A percentile compares a stretch with the other conserved stretches of the same genome.
phyloP scores from a whole-genome alignment of 2,329 filamentous ascomycete species.

The Botrytis byssoidea region DNA sequence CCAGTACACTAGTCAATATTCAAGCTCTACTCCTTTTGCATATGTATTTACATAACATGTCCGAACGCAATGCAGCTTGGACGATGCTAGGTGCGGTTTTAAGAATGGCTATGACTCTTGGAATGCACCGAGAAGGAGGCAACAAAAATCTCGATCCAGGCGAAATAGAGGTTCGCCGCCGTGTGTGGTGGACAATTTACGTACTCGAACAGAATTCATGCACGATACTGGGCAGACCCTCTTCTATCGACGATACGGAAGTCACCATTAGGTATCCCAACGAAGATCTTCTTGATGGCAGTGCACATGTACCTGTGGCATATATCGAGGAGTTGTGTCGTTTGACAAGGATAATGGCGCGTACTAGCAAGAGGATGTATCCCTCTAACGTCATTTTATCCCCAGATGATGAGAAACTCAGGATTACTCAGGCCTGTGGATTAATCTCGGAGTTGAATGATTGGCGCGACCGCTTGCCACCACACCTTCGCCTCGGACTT shows the following conservation, averaged over 20 bases:
- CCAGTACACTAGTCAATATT: constrained; percentile 44
- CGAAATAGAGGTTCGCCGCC: constrained; percentile 35
- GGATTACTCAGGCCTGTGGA: constrained; percentile 29
- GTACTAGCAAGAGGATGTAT: constrained; percentile 36
- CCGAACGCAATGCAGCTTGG: constrained; percentile 45
- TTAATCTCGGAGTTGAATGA: constrained; percentile 32
- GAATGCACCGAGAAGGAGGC: constrained; percentile 45
- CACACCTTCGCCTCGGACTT: constrained; percentile 29
- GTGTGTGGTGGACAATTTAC: constrained; percentile 38
- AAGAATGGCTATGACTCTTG: constrained; percentile 45
- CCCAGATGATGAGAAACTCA: constrained; percentile 29
- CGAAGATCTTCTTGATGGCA: constrained; percentile 35
- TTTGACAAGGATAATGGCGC: constrained; percentile 32
- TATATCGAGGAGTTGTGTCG: constrained; percentile 34
- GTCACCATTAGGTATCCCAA: constrained; percentile 36
- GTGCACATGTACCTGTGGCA: constrained; percentile 30
- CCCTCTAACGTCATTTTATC: constrained; percentile 26
- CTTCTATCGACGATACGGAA: constrained; percentile 36
- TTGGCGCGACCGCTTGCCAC: constrained; percentile 34
- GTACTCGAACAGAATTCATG: constrained; percentile 37
- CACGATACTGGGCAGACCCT: constrained; percentile 36
- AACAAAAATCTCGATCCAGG: constrained; percentile 41
- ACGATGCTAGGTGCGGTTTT: constrained; percentile 44
- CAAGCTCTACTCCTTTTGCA: constrained; percentile 45
- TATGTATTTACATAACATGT: constrained; percentile 44